These are phyloP conservation scores for Apiosordaria backusii DNA, from an alignment of 495 filamentous ascomycete species.

Conservation along the genomic window DNA sequence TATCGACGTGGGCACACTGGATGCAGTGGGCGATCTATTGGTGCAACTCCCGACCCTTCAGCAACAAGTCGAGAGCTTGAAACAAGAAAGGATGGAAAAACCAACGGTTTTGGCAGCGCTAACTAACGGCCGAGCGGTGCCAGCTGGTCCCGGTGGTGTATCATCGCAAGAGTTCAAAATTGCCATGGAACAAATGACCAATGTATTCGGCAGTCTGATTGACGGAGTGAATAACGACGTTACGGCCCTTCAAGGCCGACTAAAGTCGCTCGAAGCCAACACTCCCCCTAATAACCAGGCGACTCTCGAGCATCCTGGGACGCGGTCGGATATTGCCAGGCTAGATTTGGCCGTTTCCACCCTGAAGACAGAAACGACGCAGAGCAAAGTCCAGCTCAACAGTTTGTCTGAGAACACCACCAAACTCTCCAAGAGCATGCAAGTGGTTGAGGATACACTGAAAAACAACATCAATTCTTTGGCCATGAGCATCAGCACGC, in stretches of 20 bases:
- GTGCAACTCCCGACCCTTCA: neutral
- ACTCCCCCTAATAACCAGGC: neutral
- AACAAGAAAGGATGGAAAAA: neutral
- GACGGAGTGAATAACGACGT: neutral
- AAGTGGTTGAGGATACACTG: slow-evolving; percentile 8
- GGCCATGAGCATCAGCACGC: slow-evolving; percentile 7
- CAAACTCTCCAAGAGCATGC: neutral
- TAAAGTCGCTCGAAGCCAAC: neutral
- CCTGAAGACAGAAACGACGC: neutral
- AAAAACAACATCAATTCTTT: slow-evolving; percentile 11
- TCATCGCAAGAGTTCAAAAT: neutral
- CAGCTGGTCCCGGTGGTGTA: neutral
- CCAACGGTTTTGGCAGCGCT: neutral
- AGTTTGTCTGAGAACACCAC: neutral
- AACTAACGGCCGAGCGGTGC: neutral
- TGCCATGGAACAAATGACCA: neutral
- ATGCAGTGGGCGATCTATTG: neutral
- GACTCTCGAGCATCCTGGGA: neutral
- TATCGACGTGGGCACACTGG: neutral
- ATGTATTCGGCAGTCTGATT: neutral
- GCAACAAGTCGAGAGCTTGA: neutral
- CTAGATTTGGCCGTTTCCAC: neutral
- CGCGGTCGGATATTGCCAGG: neutral
- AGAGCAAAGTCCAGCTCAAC: neutral
- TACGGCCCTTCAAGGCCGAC: neutral